Evolutionary conservation across 2,329 filamentous ascomycete species (phyloP), one percentile per base, ranked within the genome.

Genomic region (Trematosphaeria pertusa): DNA sequence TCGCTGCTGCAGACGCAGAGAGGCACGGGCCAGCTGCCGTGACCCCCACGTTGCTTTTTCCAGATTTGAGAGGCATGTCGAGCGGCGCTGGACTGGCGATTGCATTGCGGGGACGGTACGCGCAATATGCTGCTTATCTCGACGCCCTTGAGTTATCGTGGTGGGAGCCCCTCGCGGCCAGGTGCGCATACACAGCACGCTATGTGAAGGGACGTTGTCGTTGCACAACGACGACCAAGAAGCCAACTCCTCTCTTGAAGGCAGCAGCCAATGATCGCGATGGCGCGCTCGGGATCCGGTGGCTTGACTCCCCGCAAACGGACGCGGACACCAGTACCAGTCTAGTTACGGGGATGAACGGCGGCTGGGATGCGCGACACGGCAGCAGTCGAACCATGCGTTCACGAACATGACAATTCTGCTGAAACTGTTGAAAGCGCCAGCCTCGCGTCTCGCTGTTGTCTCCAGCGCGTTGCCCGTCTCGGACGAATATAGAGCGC

Each of bases 21-120:
- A 52, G 48, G 53, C 54, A 59, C 46, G 26, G 46, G 33, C 54
- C 44, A 26, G 15, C 33, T 15, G 20, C 20, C 36, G 33, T 38
- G 43, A 52, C 62, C 66, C 64, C 67, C 67, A 69, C 65, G 60
- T 46, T 59, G 48, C 60, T 59, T 57, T 50, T 55, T 37, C 42
- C 52, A 50, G 49, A 46, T 56, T 44, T 37, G 35, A 36, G 21
- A 48, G 39, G 39, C 42, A 39, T 35, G 38, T 36, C 41, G 46
- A 37, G 44, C 49, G 48, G 45, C 47, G 35, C 56, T 38, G 40
- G 59, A 44, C 55, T 58, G 51, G 53, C 46, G 52, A 53, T 46
- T 54, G 47, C 48, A 38, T 47, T 48, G 58, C 60, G 62, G 62
- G 61, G 62, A 62, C 59, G 51, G 50, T 42, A 61, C 48, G 50